phyloP scores from a whole-genome alignment of 2,329 filamentous ascomycete species.

The Rutstroemia sp. region DNA sequence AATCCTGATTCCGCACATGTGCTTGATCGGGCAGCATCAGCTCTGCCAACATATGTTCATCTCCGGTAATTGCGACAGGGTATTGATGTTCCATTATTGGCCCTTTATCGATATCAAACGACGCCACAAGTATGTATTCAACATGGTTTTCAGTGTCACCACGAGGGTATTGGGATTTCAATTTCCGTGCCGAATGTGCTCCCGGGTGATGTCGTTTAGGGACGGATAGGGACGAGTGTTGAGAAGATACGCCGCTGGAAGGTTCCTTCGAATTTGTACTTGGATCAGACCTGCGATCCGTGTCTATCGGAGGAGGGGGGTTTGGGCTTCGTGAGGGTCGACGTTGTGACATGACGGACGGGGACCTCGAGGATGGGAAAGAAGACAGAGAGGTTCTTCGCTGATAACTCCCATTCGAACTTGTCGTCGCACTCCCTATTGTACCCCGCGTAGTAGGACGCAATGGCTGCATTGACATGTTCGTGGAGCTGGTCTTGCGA shows the following conservation, averaged over 20 bases:
- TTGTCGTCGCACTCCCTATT: conserved; percentile 16
- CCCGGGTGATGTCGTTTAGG: conserved; percentile 44
- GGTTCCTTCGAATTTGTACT: conserved; percentile 54
- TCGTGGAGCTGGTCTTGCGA: conserved; percentile 14
- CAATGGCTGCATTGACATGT: conserved; percentile 17
- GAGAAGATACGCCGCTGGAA: conserved; percentile 48
- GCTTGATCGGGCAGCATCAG: conserved; percentile 97
- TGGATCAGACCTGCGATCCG: conserved; percentile 50
- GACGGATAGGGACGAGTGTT: conserved; percentile 53
- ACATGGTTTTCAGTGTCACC: conserved; percentile 82
- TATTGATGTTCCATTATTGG: conserved; percentile 99
- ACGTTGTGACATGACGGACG: conserved; percentile 48
- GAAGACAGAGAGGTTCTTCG: conserved; percentile 55
- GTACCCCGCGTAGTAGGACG: conserved; percentile 23
- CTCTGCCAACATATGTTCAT: conserved; percentile 97
- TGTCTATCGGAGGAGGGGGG: conserved; percentile 36
- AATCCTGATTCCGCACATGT: conserved; percentile 90
- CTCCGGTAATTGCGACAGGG: conserved; percentile 86
- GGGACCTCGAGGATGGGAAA: conserved; percentile 49
- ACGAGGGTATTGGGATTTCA: conserved; percentile 71
- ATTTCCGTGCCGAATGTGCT: conserved; percentile 44
- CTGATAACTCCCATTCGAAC: conserved; percentile 26
- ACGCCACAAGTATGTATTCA: conserved; percentile 95
- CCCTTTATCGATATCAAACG: conserved; percentile 92
- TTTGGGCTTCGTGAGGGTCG: conserved; percentile 49